Evolutionary conservation across 1,284 basidiomycete species (phyloP).

Genomic region (Bondarzewia mesenterica): DNA sequence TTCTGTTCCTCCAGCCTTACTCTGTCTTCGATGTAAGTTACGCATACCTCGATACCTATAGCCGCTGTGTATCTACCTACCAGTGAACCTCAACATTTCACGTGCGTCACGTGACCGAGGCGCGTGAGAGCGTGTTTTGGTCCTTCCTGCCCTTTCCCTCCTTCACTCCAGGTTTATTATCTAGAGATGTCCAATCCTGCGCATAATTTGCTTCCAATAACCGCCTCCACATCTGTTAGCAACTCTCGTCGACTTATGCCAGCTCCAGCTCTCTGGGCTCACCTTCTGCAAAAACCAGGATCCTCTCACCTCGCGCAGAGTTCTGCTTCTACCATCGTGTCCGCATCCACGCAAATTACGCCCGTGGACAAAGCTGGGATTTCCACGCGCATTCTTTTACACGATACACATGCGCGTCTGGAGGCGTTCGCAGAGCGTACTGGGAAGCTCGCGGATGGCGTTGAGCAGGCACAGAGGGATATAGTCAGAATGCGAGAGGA

Average conservation of each 20-base stretch:
- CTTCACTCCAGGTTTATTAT: conserved; percentile 1
- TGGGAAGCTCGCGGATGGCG: conserved; percentile 22
- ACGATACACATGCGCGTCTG: conserved; percentile 58
- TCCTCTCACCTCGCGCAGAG: conserved; percentile 6
- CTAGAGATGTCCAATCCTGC: too few species aligned
- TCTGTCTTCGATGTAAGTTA: too few species aligned
- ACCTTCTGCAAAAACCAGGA: conserved; percentile 18
- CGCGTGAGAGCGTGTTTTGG: neutral
- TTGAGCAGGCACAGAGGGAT: conserved; percentile 23
- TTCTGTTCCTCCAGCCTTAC: too few species aligned
- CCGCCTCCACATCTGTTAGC: too few species aligned
- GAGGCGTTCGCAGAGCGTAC: conserved; percentile 50
- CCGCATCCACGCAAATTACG: conserved; percentile 27
- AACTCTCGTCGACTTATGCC: too few species aligned
- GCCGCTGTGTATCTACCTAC: neutral
- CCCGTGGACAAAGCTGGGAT: conserved; percentile 57
- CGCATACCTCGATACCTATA: neutral
- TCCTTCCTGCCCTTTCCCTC: neutral
- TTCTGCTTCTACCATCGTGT: conserved; percentile 1
- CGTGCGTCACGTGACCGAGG: conserved; percentile 4
- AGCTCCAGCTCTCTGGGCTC: conserved; percentile 22
- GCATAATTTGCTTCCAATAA: too few species aligned
- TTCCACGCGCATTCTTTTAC: conserved; percentile 57
- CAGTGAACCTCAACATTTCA: neutral
- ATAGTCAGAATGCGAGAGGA: conserved; percentile 19